These are phyloP conservation scores for Phycomyces blakesleeanus DNA, from an alignment of 192 early-diverging fungal genomes.

Conservation along the genomic window DNA sequence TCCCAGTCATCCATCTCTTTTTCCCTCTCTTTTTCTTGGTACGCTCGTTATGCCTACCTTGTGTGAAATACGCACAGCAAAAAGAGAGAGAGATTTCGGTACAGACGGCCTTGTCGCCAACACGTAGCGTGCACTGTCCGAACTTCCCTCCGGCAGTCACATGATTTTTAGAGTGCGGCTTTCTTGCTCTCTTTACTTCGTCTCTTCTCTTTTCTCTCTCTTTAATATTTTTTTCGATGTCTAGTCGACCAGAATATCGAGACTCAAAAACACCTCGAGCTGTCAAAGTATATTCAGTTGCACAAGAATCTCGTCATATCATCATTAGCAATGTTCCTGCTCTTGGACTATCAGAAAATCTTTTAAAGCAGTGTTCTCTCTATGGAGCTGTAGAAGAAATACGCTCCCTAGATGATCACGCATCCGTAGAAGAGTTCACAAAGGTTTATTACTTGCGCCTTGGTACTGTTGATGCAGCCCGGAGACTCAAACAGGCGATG, in stretches of 20 bases:
- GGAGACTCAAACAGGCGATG: slow-evolving; percentile 33
- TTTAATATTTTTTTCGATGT: background rate
- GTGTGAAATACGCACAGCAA: slow-evolving; percentile 24
- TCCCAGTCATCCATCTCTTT: background rate
- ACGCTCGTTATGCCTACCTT: background rate
- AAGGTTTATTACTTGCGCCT: slow-evolving; percentile 34
- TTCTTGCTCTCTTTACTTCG: background rate
- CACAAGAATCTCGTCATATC: slow-evolving; percentile 34
- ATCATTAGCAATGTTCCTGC: slow-evolving; percentile 31
- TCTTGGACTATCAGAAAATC: slow-evolving; percentile 12
- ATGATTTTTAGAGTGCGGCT: slow-evolving; percentile 5
- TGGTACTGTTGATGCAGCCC: slow-evolving; percentile 21
- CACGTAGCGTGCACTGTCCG: background rate
- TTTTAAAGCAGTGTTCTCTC: slow-evolving; percentile 11
- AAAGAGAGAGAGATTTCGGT: slow-evolving; percentile 11
- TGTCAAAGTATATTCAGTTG: slow-evolving; percentile 30
- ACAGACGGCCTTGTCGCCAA: background rate
- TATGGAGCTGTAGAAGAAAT: slow-evolving; percentile 17
- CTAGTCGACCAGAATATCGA: slow-evolving; percentile 18
- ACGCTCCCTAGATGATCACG: slow-evolving; percentile 25
- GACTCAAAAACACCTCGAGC: slow-evolving; percentile 11
- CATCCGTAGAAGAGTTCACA: slow-evolving; percentile 12
- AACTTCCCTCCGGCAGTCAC: background rate
- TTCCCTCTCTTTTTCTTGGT: background rate
- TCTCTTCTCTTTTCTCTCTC: too few relatives aligned